These are phyloP conservation scores for Penicillium occitanis DNA, from an alignment of 2,329 filamentous ascomycete species.

Conservation along the genomic window DNA sequence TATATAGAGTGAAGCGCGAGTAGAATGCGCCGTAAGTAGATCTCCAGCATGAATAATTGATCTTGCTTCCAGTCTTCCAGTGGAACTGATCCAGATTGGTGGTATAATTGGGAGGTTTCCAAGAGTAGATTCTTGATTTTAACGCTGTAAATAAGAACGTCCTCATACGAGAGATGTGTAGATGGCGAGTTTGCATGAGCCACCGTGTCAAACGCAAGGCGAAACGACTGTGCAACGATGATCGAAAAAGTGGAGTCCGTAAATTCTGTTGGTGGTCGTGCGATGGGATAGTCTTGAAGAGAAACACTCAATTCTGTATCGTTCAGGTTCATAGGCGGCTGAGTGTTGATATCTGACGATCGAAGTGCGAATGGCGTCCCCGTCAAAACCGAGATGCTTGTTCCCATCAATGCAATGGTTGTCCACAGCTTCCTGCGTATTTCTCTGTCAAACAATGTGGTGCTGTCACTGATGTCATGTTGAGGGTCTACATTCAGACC, in stretches of 20 bases:
- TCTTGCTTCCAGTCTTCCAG: conserved; percentile 21
- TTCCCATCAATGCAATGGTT: conserved; percentile 57
- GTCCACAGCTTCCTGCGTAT: conserved; percentile 58
- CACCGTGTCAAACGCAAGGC: conserved; percentile 22
- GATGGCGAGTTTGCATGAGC: conserved; percentile 24
- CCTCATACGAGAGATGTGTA: conserved; percentile 20
- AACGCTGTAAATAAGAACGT: conserved; percentile 21
- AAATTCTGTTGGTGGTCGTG: conserved; percentile 25
- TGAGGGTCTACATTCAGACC: conserved; percentile 51
- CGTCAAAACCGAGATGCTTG: conserved; percentile 56
- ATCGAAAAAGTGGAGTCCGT: conserved; percentile 33
- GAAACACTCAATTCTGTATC: conserved; percentile 50
- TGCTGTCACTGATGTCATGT: conserved; percentile 29
- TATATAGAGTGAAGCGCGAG: conserved; percentile 31
- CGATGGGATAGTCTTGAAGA: conserved; percentile 25
- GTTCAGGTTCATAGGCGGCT: conserved; percentile 51
- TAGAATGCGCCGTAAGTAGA: conserved; percentile 32
- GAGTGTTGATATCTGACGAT: conserved; percentile 49
- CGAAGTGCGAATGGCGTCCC: conserved; percentile 54
- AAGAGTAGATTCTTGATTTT: conserved; percentile 22
- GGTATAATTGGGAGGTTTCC: conserved; percentile 18
- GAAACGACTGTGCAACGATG: conserved; percentile 16
- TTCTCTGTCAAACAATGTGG: conserved; percentile 42
- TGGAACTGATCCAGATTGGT: conserved; percentile 4
- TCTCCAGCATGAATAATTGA: conserved; percentile 26